Evolutionary conservation across 805 yeast species (phyloP), one percentile per base, ranked within the genome.

Genomic region (Vanderwaltozyma polyspora): DNA sequence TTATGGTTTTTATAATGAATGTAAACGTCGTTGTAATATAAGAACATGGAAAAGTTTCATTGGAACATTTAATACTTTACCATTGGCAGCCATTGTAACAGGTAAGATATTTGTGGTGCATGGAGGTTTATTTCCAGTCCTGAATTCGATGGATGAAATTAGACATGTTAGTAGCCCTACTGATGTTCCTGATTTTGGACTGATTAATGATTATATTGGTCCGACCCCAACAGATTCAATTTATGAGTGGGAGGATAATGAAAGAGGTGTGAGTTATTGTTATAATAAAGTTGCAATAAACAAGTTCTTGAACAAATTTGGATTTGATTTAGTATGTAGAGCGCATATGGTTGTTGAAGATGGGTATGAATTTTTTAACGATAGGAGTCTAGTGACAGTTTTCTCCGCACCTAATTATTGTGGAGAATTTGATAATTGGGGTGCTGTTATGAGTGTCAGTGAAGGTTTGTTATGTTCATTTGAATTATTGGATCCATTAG

Each of bases 1-100:
- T 22, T 91, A 91, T 59, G 98, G 98, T 2, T 91, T 91, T 53
- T 91, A 86, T 56, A 98, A 91, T 61, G 98, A 91, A 62, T 91
- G 98, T 66, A 91, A 91, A 57, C 74, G 98, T 50, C 70, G 98
- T 41, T 76, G 94, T 49, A 83, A 80, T 51, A 74, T 87, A 49
- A 91, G 89, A 55, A 81, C 87, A 1, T 91, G 98, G 98, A 86
- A 87, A 55, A 62, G 74, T 19, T 91, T 91, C 52, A 75, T 91
- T 46, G 98, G 91, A 63, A 86, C 95, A 1, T 91, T 91, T 66
- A 91, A 91, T 56, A 82, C 95, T 0, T 66, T 91, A 43, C 98
- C 98, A 8, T 78, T 91, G 36, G 94, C 97, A 2, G 96, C 96
- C 3, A 77, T 85, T 23, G 95, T 91, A 24, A 95, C 94, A 1